phyloP scores from a whole-genome alignment of 2,329 filamentous ascomycete genomes.

The Xylariaceae sp. region DNA sequence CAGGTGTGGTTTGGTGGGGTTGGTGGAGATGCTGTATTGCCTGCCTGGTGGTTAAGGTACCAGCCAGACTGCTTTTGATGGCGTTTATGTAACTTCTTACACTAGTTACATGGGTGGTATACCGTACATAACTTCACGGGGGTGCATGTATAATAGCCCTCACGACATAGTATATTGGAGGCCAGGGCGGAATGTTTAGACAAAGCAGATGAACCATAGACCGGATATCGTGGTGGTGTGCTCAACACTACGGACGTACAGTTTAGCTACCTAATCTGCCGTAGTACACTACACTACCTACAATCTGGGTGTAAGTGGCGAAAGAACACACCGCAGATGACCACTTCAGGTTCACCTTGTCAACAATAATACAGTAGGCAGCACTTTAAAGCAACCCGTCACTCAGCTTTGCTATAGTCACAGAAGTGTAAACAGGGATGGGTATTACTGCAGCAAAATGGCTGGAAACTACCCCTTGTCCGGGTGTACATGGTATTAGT shows the following conservation, averaged over 20 bases:
- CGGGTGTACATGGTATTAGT: too few relatives aligned
- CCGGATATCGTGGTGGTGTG: background rate
- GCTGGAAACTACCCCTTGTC: constrained; percentile 21
- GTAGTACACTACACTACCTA: background rate
- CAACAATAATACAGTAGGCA: background rate
- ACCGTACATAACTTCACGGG: too few relatives aligned
- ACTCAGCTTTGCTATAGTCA: background rate
- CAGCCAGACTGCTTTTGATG: too few relatives aligned
- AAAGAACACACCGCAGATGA: constrained; percentile 10
- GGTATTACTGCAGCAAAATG: constrained; percentile 19
- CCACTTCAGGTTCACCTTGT: constrained; percentile 7
- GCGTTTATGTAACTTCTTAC: too few relatives aligned
- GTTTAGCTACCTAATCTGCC: background rate
- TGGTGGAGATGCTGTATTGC: too few relatives aligned
- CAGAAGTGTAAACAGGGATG: constrained; percentile 6
- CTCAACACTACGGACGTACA: too few relatives aligned
- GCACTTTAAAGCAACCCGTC: background rate
- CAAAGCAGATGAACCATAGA: background rate
- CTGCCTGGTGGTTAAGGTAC: too few relatives aligned
- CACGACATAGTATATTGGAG: background rate
- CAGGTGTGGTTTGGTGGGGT: too few relatives aligned
- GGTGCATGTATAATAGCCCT: background rate
- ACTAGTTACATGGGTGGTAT: too few relatives aligned
- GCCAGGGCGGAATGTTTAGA: background rate
- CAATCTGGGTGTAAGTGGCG: constrained; percentile 11